Percentiles rank a stretch among this genome's conserved stretches.
phyloP scores from a whole-genome alignment of 441 rosid genomes.

The Macaranga tanarius region DNA sequence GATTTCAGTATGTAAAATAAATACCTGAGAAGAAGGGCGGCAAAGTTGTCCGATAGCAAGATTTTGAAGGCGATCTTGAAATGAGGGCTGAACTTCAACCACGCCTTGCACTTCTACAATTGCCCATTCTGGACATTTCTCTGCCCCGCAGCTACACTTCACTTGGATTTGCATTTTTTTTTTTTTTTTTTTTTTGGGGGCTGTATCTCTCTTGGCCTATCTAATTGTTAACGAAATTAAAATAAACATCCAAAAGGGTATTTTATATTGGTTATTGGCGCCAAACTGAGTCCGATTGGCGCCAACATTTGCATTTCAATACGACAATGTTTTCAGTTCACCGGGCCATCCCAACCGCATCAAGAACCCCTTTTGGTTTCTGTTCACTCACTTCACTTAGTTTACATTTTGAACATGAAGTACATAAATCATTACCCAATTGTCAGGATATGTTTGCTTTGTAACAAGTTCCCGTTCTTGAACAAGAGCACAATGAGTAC shows the following conservation, averaged over 20 bases:
- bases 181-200: background rate
- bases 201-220: too few relatives aligned
- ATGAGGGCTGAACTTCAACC: conserved; percentile 65
- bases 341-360: background rate
- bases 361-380: background rate
- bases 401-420: too few relatives aligned
- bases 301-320: background rate
- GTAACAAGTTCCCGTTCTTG: background rate
- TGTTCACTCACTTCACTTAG: too few relatives aligned
- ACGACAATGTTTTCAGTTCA: background rate
- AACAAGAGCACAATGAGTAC: background rate
- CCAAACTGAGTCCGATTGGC: conserved; percentile 7
- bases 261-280: conserved; percentile 24
- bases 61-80: conserved; percentile 57
- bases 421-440: too few relatives aligned
- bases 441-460: too few relatives aligned
- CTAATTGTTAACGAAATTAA: background rate
- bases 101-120: conserved; percentile 82
- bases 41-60: conserved; percentile 79
- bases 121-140: conserved; percentile 80
- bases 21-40: conserved; percentile 69
- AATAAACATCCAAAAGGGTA: background rate
- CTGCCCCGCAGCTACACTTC: conserved; percentile 73
- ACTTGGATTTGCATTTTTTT: conserved; percentile 70
- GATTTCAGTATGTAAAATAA: background rate